Base-by-base conservation (phyloP, 352 stramenopile species). In the Globisporangium cystogenes region DNA sequence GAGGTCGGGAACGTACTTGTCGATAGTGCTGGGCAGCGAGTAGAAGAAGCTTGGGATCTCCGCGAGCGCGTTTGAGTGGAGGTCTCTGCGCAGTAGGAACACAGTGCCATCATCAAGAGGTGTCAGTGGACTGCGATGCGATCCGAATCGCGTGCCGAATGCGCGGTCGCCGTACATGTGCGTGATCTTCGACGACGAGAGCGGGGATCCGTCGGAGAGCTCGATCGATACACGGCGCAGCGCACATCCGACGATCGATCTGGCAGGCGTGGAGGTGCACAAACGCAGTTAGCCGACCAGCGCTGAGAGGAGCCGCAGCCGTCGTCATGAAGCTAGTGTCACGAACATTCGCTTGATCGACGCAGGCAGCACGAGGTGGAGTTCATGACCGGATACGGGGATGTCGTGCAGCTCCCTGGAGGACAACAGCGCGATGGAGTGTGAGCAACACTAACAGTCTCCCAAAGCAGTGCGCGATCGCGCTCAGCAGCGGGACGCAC, bases 331-430 rank as follows among this genome's bases (percentile, higher is more conserved):
- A 43, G 39, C 0, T 7, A 11, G 39, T 18, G 24, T 4, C 12
- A 53, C 70, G 42, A 42, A 76, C 70, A 86, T 68, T 57, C 73
- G 61, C 57, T 72, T 53, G 26, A 86, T 67, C 18, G 75, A 72
- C 4, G 48, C 4, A 31, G 75, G 73, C 11, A 86, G 60, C 29
- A 77, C 48, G 14, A 87, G 53, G 18, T 77, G 67, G 16, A 87
- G 55, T 16, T 55, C 31, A 4, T 27, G 51, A 11, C 65, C 50
- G 23, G 57, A 62, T 5, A 87, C 21, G 7, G 71, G 64, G 29
- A 87, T 60, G 5, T 74, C 64, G 20, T 68, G 58, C 18, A 87
- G 65, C 12, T 74, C 56, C 23, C 76, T 86, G 37, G 36, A 39
- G 41, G 40, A 7, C 14, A 58, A 55, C 41, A 48, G 11, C 36